phyloP scores from a whole-genome alignment of 371 early-diverging fungal genomes.

The Globomyces sp. region DNA sequence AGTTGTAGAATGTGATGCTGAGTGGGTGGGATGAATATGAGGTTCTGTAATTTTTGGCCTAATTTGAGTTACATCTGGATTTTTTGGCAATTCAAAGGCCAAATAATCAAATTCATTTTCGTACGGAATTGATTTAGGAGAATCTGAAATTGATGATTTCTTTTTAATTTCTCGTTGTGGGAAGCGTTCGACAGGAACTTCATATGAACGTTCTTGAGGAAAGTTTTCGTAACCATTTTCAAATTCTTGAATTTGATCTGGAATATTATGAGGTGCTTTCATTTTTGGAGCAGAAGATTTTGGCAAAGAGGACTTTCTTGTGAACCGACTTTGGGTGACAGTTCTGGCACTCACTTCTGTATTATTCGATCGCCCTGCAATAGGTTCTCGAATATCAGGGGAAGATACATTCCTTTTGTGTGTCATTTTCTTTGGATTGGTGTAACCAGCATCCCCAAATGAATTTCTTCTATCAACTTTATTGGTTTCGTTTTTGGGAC shows the following conservation, averaged over 20 bases:
- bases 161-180: neutral
- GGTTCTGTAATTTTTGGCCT: neutral
- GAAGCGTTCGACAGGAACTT: neutral
- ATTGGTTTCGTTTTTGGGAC: neutral
- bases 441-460: neutral
- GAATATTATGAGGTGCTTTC: neutral
- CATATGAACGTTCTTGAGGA: neutral
- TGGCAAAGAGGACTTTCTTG: neutral
- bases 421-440: neutral
- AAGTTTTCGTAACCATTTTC: neutral
- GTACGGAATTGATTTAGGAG: too few relatives aligned
- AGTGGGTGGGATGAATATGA: neutral
- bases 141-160: neutral
- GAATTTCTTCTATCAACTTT: neutral
- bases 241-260: neutral
- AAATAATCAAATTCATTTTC: neutral
- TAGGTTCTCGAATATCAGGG: neutral
- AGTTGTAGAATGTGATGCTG: neutral
- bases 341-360: neutral
- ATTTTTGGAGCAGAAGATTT: conserved; percentile 2
- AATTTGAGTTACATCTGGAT: too few relatives aligned
- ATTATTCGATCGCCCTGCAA: neutral
- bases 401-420: neutral
- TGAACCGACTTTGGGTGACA: neutral
- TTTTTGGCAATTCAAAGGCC: neutral